These are phyloP conservation scores for Emericellopsis atlantica DNA, from an alignment of 2,329 filamentous ascomycete genomes.

Conservation along the genomic window DNA sequence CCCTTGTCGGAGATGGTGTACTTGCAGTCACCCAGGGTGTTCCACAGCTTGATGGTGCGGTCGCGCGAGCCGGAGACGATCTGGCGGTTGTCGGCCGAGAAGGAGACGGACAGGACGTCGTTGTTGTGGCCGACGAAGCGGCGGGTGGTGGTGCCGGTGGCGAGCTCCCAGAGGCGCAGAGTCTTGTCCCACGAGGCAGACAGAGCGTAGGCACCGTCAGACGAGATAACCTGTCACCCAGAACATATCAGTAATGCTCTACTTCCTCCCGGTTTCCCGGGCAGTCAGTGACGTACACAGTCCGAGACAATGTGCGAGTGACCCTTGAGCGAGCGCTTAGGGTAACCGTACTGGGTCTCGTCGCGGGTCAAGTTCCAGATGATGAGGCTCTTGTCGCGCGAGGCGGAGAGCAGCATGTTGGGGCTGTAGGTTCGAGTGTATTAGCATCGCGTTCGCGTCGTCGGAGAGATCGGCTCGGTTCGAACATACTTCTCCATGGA, in stretches of 20 bases:
- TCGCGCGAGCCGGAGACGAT: slow-evolving; percentile 98
- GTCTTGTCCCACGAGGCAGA: slow-evolving; percentile 99
- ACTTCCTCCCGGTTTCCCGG: slow-evolving; percentile 6
- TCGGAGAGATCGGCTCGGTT: not conserved
- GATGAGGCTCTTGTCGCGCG: slow-evolving; percentile 97
- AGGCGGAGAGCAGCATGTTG: slow-evolving; percentile 98
- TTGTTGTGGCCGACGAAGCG: slow-evolving; percentile 99
- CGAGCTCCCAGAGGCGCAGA: slow-evolving; percentile 97
- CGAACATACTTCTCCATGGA: slow-evolving; percentile 88
- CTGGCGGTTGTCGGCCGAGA: slow-evolving; percentile 99
- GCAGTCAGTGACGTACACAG: slow-evolving; percentile 62
- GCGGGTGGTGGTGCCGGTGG: slow-evolving; percentile 91
- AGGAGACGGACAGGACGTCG: slow-evolving; percentile 98
- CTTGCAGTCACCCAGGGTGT: slow-evolving; percentile 99
- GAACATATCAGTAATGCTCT: slow-evolving; percentile 3
- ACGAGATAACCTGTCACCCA: slow-evolving; percentile 76
- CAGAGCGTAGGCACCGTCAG: slow-evolving; percentile 96
- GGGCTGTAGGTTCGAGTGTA: slow-evolving; percentile 43
- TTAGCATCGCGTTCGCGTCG: slow-evolving; percentile 7
- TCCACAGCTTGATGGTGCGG: slow-evolving; percentile 99
- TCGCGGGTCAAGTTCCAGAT: slow-evolving; percentile 99
- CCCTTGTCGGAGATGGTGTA: slow-evolving; percentile 99
- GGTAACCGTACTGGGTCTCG: slow-evolving; percentile 96
- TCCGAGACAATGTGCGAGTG: slow-evolving; percentile 99
- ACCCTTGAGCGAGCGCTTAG: slow-evolving; percentile 96